Evolutionary conservation across 768 basidiomycete species (phyloP).

Genomic region (Lactarius hengduanensis): DNA sequence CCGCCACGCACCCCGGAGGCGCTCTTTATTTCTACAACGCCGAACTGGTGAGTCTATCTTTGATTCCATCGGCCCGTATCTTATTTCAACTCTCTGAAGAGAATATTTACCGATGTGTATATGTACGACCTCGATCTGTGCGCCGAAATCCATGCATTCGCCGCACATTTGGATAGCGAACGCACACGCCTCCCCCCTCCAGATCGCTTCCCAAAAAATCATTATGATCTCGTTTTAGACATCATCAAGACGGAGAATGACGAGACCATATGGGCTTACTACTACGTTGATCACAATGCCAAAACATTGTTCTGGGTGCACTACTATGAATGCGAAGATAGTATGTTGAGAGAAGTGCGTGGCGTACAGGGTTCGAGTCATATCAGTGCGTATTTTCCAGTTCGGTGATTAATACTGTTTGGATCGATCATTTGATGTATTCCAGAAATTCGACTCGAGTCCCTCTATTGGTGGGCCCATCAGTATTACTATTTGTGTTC

Average conservation of each 20-base stretch:
- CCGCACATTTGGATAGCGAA: background rate
- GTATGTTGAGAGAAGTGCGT: background rate
- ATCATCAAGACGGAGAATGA: background rate
- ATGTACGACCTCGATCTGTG: conserved; percentile 15
- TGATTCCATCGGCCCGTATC: background rate
- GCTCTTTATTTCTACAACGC: conserved; percentile 21
- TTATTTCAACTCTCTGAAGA: conserved; percentile 4
- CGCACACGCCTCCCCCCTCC: background rate
- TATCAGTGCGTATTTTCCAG: conserved; percentile 10
- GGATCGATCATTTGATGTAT: background rate
- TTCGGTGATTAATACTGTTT: background rate
- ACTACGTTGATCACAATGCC: conserved; percentile 14
- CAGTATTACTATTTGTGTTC: background rate
- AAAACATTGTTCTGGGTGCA: conserved; percentile 18
- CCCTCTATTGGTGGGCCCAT: conserved; percentile 19
- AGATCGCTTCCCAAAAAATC: background rate
- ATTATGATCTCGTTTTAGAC: conserved; percentile 17
- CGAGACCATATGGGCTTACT: conserved; percentile 10
- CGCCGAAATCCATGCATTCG: background rate
- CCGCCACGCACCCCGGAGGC: conserved; percentile 10
- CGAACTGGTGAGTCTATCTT: background rate
- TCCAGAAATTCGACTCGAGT: conserved; percentile 12
- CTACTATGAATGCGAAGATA: background rate
- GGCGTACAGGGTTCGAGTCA: conserved; percentile 10
- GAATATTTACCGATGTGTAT: conserved; percentile 22